Conservation (phyloP, 768 basidiomycete species). For the Phlegmacium glaucopus region DNA sequence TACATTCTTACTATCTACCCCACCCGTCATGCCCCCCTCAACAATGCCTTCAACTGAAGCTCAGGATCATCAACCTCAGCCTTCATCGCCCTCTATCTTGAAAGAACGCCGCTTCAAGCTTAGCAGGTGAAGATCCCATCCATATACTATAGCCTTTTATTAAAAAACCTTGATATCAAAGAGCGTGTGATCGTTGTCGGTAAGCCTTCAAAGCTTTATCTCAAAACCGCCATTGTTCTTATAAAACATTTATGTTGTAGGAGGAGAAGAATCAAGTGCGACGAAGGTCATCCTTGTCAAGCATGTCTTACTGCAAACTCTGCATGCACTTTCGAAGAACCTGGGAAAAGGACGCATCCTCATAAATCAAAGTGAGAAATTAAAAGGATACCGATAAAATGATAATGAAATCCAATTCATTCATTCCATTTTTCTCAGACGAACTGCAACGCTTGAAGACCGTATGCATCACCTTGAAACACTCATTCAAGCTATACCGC, state of each 20-base stretch:
- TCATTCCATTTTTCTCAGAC: constrained; percentile 44
- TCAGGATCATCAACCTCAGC: constrained; percentile 42
- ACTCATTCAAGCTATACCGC: constrained; percentile 80
- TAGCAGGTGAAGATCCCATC: constrained; percentile 80
- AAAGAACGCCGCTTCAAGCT: constrained; percentile 87
- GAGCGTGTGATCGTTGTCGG: constrained; percentile 91
- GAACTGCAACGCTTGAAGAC: constrained; percentile 81
- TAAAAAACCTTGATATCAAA: no score
- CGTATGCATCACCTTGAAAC: constrained; percentile 87
- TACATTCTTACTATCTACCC: constrained; percentile 24
- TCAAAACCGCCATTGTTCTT: constrained; percentile 10
- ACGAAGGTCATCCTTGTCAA: constrained; percentile 87
- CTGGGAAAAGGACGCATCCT: constrained; percentile 80
- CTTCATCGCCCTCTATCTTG: constrained; percentile 45
- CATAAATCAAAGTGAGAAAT: constrained; percentile 88
- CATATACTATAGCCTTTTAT: no score
- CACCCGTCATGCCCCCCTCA: constrained; percentile 47
- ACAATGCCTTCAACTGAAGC: constrained; percentile 42
- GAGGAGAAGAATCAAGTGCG: constrained; percentile 82
- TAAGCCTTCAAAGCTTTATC: constrained; percentile 35
- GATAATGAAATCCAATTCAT: no score
- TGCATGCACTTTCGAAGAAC: constrained; percentile 83
- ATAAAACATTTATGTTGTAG: constrained; percentile 32
- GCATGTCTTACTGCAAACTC: constrained; percentile 82
- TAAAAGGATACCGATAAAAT: no score